Evolutionary conservation across 345 rosid species (phyloP), one percentile per base, ranked within the genome.

Genomic region (Camelina laxa): DNA sequence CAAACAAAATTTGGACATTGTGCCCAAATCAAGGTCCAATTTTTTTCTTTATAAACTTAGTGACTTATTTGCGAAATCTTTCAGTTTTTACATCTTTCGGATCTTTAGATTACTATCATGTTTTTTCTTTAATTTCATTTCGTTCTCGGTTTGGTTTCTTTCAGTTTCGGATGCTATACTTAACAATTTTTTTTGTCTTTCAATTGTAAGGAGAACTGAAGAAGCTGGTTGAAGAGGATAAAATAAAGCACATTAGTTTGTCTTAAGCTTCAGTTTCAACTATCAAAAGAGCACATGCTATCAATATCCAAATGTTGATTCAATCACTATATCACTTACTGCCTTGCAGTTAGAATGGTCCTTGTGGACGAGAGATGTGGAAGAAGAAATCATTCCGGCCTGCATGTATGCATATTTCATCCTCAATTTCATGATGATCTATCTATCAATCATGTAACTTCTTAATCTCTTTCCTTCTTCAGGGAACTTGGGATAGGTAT

Each of bases 251-350:
- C 51, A 60, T 85, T 0, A 91, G 90, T 50, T 63, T 90, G 17
- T 86, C 92, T 0, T 88, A 90, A 76, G 91, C 91, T n/a, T 90
- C 87, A n/a, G 87, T 87, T 10, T 86, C 92, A 24, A 88, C 89
- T 36, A 88, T 90, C 66, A 83, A 90, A 78, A 74, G 96, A 55
- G 96, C 91, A 6, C 91, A 88, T 60, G 91, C 87, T 31, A 85
- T 88, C n/a, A n/a, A n/a, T n/a, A n/a, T n/a, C n/a, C n/a, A n/a
- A n/a, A n/a, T n/a, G n/a, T n/a, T n/a, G n/a, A n/a, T n/a, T n/a
- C n/a, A n/a, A n/a, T n/a, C n/a, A n/a, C n/a, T n/a, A n/a, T n/a
- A n/a, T 77, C 93, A 88, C 73, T 88, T 19, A 88, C 87, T 15
- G 90, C 87, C 0, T 82, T 88, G 16, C 91, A 88, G 67, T 65